These are phyloP conservation scores for Populus ilicifolia DNA, from an alignment of 345 rosid species.

Conservation along the genomic window DNA sequence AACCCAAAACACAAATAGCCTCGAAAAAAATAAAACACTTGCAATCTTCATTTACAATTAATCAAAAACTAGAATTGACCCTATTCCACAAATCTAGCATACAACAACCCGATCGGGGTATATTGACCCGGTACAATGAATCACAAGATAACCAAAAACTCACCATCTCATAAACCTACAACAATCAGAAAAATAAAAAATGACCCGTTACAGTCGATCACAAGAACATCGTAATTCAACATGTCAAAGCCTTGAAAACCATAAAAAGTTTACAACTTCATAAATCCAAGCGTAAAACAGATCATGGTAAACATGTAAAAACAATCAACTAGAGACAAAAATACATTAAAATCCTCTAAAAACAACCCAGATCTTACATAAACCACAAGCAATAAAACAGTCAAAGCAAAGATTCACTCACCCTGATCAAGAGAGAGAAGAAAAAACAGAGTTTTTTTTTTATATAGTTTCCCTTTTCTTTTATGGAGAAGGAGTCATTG, in stretches of 20 bases:
- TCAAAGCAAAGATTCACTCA: neutral
- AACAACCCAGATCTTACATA: neutral
- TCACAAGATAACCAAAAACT: neutral
- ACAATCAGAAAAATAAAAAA: neutral
- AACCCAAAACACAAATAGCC: neutral
- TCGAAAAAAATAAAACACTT: neutral
- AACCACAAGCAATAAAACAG: neutral
- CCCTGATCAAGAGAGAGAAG: neutral
- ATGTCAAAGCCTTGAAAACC: neutral
- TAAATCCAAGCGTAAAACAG: neutral
- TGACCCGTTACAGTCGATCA: neutral
- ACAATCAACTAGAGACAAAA: neutral
- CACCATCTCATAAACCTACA: neutral
- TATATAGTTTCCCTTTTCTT: neutral
- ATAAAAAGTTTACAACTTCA: neutral
- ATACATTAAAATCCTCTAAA: neutral
- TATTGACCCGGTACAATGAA: neutral
- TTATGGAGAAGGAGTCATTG: neutral
- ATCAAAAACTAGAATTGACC: neutral
- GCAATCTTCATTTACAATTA: neutral
- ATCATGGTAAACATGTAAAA: no score
- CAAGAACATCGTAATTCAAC: neutral
- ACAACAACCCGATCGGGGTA: neutral
- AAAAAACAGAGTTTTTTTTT: neutral
- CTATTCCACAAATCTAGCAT: neutral